Evolutionary conservation across 2,329 filamentous ascomycete species (phyloP), one percentile per base, ranked within the genome.

Genomic region (Uncinocarpus reesii): DNA sequence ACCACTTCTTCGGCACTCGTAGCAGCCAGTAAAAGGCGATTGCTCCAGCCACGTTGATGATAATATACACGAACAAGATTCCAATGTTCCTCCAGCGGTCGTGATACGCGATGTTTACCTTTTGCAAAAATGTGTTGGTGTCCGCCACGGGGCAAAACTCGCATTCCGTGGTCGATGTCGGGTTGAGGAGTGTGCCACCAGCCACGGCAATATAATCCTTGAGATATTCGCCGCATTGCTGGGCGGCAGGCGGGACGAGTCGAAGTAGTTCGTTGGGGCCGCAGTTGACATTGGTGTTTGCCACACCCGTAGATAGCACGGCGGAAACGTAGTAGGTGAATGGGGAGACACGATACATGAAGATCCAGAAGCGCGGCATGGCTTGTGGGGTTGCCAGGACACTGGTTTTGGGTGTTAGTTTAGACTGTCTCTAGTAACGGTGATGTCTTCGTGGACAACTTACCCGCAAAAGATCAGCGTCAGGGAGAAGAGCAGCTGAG

Each of bases 341-440:
- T 0, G 80, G 81, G 0, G 75, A 79, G 8, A 79, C 70, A 21
- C 78, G 74, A 63, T 86, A 84, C 83, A 86, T 86, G 67, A 85
- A 86, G 52, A 79, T 78, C 83, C 83, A 88, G 68, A 87, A 87
- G 0, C 77, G 73, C 0, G 83, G 83, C 1, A 87, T 70, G 0
- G 72, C 70, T 2, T 58, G 51, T 0, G 80, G 76, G 0, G 73
- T 63, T 51, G 81, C 78, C 47, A 68, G 61, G 48, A 68, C 65
- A 61, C 65, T 53, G 28, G 16, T n/a, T n/a, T n/a, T n/a, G n/a
- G n/a, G n/a, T n/a, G n/a, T 10, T 18, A 40, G 31, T 36, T 28
- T 34, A 26, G 28, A 5, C 15, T 34, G 11, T n/a, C 11, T 11
- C 26, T 29, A 7, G 26, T 29, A 7, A 29, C 6, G 32, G 32